A percentile compares a stretch with the other conserved stretches of the same genome.
phyloP scores from a whole-genome alignment of 768 basidiomycete genomes.

The Royoungia palumana region DNA sequence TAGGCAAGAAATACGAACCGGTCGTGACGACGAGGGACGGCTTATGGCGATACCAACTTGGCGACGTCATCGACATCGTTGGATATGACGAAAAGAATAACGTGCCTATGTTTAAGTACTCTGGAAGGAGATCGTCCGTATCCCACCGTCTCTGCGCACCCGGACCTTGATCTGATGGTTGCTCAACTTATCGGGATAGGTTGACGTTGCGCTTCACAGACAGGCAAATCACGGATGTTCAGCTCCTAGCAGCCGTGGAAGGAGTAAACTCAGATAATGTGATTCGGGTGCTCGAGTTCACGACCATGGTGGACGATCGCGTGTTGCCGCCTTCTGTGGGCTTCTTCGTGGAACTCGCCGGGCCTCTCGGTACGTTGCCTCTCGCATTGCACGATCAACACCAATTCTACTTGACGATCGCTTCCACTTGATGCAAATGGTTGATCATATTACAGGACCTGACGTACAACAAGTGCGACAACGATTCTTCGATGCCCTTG shows the following conservation, averaged over 20 bases:
- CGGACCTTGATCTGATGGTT: too few species aligned
- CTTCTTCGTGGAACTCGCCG: constrained; percentile 16
- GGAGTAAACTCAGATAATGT: not conserved
- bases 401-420: too few species aligned
- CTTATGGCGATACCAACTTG: constrained; percentile 21
- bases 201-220: constrained; percentile 5
- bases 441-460: constrained; percentile 1
- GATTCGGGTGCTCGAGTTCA: constrained; percentile 10
- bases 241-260: constrained; percentile 5
- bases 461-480: not conserved
- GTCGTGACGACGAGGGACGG: constrained; percentile 21
- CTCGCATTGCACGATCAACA: too few species aligned
- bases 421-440: too few species aligned
- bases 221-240: constrained; percentile 5
- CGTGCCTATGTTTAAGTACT: constrained; percentile 11
- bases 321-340: not conserved
- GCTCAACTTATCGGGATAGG: not conserved
- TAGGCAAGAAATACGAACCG: constrained; percentile 16
- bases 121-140: constrained; percentile 19
- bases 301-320: constrained; percentile 15
- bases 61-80: constrained; percentile 14
- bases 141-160: not conserved
- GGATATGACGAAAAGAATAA: constrained; percentile 8
- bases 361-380: constrained; percentile 8
- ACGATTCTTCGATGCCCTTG: constrained; percentile 10